Percentiles rank a stretch among this genome's conserved stretches.
Conservation (phyloP, 2,329 filamentous ascomycete species). For the Fusarium aywerte region DNA sequence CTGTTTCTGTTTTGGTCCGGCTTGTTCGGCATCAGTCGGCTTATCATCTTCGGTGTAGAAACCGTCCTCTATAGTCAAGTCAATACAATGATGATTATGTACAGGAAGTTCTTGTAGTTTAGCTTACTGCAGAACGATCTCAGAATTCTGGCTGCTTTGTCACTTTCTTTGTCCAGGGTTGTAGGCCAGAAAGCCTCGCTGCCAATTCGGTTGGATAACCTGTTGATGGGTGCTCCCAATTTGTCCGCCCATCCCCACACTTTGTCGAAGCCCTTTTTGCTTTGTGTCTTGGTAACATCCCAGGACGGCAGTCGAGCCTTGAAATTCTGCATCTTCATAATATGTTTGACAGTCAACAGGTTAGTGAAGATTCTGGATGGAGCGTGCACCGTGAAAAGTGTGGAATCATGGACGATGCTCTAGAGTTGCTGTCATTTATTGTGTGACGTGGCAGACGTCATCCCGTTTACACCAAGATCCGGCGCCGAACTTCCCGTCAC, state of each 20-base stretch:
- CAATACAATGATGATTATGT: fast-evolving
- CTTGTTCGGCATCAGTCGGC: conserved; percentile 31
- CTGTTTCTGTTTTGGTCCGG: conserved; percentile 54
- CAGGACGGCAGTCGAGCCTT: conserved; percentile 56
- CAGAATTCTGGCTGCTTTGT: conserved; percentile 87
- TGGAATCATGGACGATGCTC: not conserved
- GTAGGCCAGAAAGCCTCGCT: conserved; percentile 87
- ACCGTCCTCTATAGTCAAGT: conserved; percentile 57
- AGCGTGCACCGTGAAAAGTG: too few species aligned
- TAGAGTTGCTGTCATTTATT: conserved; percentile 3
- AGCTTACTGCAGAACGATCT: conserved; percentile 83
- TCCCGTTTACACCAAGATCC: not conserved
- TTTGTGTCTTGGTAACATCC: conserved; percentile 64
- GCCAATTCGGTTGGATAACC: conserved; percentile 81
- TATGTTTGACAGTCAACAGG: not conserved
- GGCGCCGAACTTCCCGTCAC: conserved; percentile 5
- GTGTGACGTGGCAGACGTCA: conserved; percentile 20
- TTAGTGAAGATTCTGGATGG: not conserved
- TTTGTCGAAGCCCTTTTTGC: conserved; percentile 78
- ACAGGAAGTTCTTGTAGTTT: fast-evolving
- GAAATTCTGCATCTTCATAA: conserved; percentile 50
- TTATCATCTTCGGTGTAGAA: conserved; percentile 58
- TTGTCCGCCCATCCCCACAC: conserved; percentile 66
- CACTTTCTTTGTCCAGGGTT: conserved; percentile 85
- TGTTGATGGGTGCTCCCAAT: conserved; percentile 79